Percentiles rank a stretch among this genome's conserved stretches.
Conservation (phyloP, 768 basidiomycete genomes). For the Boletus rufocinnamomeus region DNA sequence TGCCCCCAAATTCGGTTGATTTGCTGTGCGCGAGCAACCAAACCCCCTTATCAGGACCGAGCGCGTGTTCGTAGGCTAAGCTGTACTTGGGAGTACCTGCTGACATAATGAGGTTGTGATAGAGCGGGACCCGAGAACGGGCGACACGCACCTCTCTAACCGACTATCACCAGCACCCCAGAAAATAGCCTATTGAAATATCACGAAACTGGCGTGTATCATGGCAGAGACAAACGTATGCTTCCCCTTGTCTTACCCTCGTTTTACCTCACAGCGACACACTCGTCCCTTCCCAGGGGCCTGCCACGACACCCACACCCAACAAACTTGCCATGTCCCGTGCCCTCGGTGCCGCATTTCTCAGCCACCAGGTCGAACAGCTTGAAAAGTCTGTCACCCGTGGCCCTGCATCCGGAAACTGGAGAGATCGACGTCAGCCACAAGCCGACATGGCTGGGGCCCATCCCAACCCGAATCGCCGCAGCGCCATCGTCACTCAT, state of each 20-base stretch:
- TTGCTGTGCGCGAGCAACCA: no score
- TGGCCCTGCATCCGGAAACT: conserved; percentile 56
- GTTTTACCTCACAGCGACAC: neutral
- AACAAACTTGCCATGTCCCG: conserved; percentile 82
- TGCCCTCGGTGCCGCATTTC: conserved; percentile 84
- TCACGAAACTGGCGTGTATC: conserved; percentile 1
- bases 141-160: conserved; percentile 8
- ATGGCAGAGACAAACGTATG: conserved; percentile 28
- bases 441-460: conserved; percentile 17
- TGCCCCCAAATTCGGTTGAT: no score
- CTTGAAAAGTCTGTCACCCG: conserved; percentile 73
- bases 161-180: neutral
- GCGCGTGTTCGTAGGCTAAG: no score
- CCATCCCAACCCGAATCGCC: conserved; percentile 23
- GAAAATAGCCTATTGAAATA: no score
- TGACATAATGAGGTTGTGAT: conserved; percentile 17
- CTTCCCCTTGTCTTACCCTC: no score
- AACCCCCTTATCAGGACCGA: no score
- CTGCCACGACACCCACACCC: conserved; percentile 32
- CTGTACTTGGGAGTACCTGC: neutral
- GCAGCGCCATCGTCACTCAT: conserved; percentile 11
- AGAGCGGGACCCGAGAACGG: neutral
- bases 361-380: conserved; percentile 86
- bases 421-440: conserved; percentile 53
- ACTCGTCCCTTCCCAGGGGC: conserved; percentile 14